Conservation (phyloP, 768 basidiomycete species). For the Lactarius deliciosus region DNA sequence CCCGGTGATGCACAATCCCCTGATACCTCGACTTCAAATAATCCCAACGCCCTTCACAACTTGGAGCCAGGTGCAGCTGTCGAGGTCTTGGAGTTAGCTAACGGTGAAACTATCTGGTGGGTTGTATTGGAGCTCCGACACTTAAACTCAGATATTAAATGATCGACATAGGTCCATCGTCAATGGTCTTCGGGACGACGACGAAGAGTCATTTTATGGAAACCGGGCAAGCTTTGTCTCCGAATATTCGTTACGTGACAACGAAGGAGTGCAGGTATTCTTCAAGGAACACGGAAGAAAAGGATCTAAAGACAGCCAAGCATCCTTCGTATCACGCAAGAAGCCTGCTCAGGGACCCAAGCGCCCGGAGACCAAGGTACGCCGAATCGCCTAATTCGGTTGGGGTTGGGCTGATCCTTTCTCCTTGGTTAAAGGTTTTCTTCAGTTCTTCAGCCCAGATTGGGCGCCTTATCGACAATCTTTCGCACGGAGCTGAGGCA, state of each 20-base stretch:
- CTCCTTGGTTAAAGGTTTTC: slow-evolving; percentile 51
- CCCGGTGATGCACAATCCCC: slow-evolving; percentile 39
- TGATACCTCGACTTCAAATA: slow-evolving; percentile 32
- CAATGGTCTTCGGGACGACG: slow-evolving; percentile 77
- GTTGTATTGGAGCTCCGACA: slow-evolving; percentile 33
- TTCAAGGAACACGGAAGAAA: slow-evolving; percentile 74
- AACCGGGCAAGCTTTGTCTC: slow-evolving; percentile 72
- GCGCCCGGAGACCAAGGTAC: slow-evolving; percentile 84
- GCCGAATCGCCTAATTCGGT: slow-evolving; percentile 27
- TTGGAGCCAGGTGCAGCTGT: slow-evolving; percentile 60
- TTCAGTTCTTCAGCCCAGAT: slow-evolving; percentile 77
- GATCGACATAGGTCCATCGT: slow-evolving; percentile 65
- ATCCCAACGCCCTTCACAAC: slow-evolving; percentile 33
- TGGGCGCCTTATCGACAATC: slow-evolving; percentile 77
- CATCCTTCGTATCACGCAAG: slow-evolving; percentile 60
- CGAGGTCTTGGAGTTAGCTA: slow-evolving; percentile 81
- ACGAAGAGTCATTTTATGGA: slow-evolving; percentile 65
- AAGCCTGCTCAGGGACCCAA: slow-evolving; percentile 50
- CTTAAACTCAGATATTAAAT: slow-evolving; percentile 19
- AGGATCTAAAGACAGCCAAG: slow-evolving; percentile 62
- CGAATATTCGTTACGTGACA: slow-evolving; percentile 60
- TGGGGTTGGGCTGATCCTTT: not conserved
- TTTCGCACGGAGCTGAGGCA: slow-evolving; percentile 78
- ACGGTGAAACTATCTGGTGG: slow-evolving; percentile 84
- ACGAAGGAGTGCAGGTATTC: slow-evolving; percentile 69